Evolutionary conservation across 2,329 filamentous ascomycete species (phyloP).

Genomic region (Waltergamsia citrina): DNA sequence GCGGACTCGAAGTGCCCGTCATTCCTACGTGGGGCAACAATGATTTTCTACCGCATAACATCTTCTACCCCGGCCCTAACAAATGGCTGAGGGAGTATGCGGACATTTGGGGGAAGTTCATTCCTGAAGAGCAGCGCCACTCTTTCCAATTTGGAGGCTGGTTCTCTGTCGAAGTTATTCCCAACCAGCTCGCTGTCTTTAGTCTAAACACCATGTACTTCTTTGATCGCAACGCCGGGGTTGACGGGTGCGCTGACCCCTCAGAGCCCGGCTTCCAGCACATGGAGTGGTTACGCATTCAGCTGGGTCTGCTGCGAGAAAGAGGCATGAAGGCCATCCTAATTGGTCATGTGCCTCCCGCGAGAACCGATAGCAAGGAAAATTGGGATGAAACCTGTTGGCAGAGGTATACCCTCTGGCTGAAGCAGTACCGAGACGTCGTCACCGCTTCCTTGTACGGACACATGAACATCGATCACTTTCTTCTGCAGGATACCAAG

Average conservation of each 20-base stretch:
- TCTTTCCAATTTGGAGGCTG: constrained; percentile 88
- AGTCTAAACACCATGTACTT: constrained; percentile 97
- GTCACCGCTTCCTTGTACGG: constrained; percentile 73
- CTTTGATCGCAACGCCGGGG: constrained; percentile 85
- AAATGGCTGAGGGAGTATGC: constrained; percentile 71
- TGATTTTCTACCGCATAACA: constrained; percentile 94
- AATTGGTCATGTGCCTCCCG: constrained; percentile 89
- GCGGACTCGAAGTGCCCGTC: constrained; percentile 61
- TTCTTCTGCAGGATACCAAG: constrained; percentile 79
- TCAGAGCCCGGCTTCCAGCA: constrained; percentile 87
- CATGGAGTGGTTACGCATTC: constrained; percentile 89
- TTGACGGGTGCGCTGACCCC: constrained; percentile 75
- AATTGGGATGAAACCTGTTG: constrained; percentile 96
- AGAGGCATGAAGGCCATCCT: constrained; percentile 90
- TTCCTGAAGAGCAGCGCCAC: constrained; percentile 86
- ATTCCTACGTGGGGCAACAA: constrained; percentile 94
- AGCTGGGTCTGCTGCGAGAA: constrained; percentile 73
- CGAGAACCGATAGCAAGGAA: constrained; percentile 72
- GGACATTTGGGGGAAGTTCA: constrained; percentile 75
- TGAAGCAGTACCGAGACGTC: constrained; percentile 84
- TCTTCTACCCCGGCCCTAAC: constrained; percentile 78
- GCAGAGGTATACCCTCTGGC: constrained; percentile 93
- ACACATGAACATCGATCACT: constrained; percentile 99
- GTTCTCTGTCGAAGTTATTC: constrained; percentile 90
- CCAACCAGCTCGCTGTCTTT: constrained; percentile 75